Evolutionary conservation across 768 basidiomycete species (phyloP).

Genomic region (Tubosaeta sp.): DNA sequence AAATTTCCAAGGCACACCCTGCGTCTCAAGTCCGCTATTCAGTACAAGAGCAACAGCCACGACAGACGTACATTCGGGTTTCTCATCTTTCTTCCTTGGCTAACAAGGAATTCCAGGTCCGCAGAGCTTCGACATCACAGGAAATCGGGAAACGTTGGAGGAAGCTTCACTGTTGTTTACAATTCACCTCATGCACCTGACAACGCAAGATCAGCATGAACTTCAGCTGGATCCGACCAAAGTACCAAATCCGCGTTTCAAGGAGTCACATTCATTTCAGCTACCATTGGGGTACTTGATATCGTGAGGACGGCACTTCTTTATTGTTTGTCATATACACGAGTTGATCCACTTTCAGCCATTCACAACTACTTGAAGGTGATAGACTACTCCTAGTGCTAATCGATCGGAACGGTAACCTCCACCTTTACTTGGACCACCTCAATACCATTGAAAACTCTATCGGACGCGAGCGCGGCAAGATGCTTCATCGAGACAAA

Average conservation of each 20-base stretch:
- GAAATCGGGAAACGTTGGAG: slow-evolving; percentile 15
- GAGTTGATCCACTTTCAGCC: slow-evolving; percentile 16
- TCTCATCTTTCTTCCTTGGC: neutral
- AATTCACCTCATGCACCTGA: slow-evolving; percentile 27
- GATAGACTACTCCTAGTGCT: slow-evolving; percentile 39
- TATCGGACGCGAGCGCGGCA: slow-evolving; percentile 29
- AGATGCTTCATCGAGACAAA: slow-evolving; percentile 40
- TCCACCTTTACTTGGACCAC: slow-evolving; percentile 38
- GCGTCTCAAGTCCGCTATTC: slow-evolving; percentile 7
- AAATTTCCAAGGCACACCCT: slow-evolving; percentile 13
- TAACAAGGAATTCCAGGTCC: slow-evolving; percentile 9
- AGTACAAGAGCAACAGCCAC: neutral
- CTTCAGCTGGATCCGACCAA: slow-evolving; percentile 22
- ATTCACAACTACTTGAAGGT: slow-evolving; percentile 39
- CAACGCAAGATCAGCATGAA: slow-evolving; percentile 28
- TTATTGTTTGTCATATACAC: neutral
- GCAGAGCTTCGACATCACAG: slow-evolving; percentile 16
- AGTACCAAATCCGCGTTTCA: slow-evolving; percentile 25
- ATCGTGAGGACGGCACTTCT: slow-evolving; percentile 12
- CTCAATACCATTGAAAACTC: slow-evolving; percentile 32
- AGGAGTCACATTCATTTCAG: slow-evolving; percentile 22
- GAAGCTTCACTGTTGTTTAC: slow-evolving; percentile 22
- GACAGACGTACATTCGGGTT: slow-evolving; percentile 3
- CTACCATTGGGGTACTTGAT: slow-evolving; percentile 21
- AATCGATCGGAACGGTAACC: slow-evolving; percentile 28